A percentile compares a stretch with the other conserved stretches of the same genome.
Conservation (phyloP, 1,139 yeast species). For the Debaryomyces psychrophilus region DNA sequence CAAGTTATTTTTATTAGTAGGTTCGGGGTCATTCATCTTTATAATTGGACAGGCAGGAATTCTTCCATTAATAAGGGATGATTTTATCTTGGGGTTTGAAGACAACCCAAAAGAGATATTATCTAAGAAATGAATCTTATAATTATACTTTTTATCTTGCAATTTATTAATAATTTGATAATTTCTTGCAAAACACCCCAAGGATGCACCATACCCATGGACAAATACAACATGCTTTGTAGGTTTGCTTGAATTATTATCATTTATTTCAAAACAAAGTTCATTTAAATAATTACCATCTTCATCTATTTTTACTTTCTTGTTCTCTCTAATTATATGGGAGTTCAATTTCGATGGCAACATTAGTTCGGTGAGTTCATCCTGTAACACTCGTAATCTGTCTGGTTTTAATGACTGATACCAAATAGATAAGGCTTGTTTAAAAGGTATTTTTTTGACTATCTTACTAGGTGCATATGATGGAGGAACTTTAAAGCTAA, state of each 20-base stretch:
- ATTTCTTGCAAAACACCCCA: constrained; percentile 83
- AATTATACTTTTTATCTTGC: constrained; percentile 44
- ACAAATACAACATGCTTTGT: constrained; percentile 61
- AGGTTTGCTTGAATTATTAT: constrained; percentile 23
- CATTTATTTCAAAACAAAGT: constrained; percentile 35
- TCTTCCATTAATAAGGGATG: constrained; percentile 20
- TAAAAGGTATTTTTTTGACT: constrained; percentile 21
- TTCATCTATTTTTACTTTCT: constrained; percentile 29
- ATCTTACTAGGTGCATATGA: constrained; percentile 19
- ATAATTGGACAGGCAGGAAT: constrained; percentile 36
- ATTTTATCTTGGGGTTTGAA: constrained; percentile 55
- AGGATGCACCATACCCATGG: constrained; percentile 93
- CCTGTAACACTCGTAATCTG: constrained; percentile 35
- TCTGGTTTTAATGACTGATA: constrained; percentile 30
- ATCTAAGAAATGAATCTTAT: constrained; percentile 73
- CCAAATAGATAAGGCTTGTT: constrained; percentile 30
- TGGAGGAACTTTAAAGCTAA: constrained; percentile 18
- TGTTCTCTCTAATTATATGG: constrained; percentile 24
- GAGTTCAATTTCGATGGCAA: constrained; percentile 31
- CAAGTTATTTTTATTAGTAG: constrained; percentile 33
- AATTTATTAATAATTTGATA: constrained; percentile 52
- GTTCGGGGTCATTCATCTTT: constrained; percentile 31
- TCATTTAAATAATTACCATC: constrained; percentile 41
- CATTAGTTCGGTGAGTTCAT: constrained; percentile 41
- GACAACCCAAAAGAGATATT: constrained; percentile 85